These are phyloP conservation scores for Sutorius australiensis DNA, from an alignment of 768 basidiomycete genomes.

Conservation along the genomic window DNA sequence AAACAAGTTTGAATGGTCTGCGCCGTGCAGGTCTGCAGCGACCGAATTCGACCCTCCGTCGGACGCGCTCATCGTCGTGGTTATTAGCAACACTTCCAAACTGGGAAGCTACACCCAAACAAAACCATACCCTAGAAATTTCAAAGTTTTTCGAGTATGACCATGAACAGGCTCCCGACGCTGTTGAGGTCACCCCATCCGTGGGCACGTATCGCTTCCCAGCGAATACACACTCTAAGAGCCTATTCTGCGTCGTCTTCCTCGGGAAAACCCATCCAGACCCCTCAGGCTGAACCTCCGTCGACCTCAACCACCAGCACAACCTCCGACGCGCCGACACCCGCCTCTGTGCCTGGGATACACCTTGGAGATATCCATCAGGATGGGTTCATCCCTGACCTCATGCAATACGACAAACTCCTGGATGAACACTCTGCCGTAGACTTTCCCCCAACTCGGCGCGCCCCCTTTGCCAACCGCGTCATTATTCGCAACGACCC, in stretches of 20 bases:
- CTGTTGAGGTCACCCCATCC: conserved; percentile 11
- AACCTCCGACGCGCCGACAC: neutral
- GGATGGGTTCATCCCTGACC: conserved; percentile 46
- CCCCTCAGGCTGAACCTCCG: conserved; percentile 1
- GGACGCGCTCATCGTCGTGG: conserved; percentile 7
- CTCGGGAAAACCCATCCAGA: conserved; percentile 2
- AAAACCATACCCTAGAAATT: conserved; percentile 18
- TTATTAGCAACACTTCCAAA: conserved; percentile 9
- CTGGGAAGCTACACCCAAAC: conserved; percentile 14
- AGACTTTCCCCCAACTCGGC: conserved; percentile 49
- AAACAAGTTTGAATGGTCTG: conserved; percentile 54
- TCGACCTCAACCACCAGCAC: conserved; percentile 1
- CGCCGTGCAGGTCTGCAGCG: conserved; percentile 42
- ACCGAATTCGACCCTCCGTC: conserved; percentile 38
- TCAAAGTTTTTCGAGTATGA: neutral
- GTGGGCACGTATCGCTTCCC: neutral
- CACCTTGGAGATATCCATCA: conserved; percentile 21
- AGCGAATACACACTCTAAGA: conserved; percentile 1
- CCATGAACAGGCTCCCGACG: conserved; percentile 27
- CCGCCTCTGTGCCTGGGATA: conserved; percentile 9
- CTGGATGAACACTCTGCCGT: conserved; percentile 57
- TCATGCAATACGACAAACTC: conserved; percentile 58
- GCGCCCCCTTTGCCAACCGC: conserved; percentile 54
- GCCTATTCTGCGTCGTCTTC: conserved; percentile 17
- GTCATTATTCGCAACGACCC: conserved; percentile 68